phyloP scores from a whole-genome alignment of 2,329 filamentous ascomycete genomes.

The Colletotrichum cereale region DNA sequence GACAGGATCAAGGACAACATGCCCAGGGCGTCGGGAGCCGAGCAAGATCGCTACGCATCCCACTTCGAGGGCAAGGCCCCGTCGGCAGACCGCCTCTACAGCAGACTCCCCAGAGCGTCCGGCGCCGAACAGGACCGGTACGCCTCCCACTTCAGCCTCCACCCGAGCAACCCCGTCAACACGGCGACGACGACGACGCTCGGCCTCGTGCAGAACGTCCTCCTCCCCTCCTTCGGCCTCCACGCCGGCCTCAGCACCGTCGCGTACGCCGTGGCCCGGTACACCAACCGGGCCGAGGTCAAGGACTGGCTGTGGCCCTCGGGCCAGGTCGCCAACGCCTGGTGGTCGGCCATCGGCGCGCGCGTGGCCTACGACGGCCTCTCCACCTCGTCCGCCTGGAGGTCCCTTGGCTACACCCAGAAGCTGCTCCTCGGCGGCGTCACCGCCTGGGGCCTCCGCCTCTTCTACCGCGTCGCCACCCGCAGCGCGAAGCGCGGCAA shows the following conservation, averaged over 20 bases:
- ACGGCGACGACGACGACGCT: conserved; percentile 47
- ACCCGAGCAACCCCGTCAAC: conserved; percentile 36
- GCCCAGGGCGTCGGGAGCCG: conserved; percentile 30
- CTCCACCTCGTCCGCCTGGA: conserved; percentile 59
- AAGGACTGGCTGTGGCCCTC: conserved; percentile 72
- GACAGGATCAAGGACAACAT: conserved; percentile 37
- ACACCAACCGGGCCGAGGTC: conserved; percentile 67
- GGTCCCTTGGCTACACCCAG: conserved; percentile 64
- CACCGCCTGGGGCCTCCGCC: conserved; percentile 67
- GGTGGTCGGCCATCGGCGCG: conserved; percentile 70
- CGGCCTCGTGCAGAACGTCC: conserved; percentile 64
- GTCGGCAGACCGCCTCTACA: conserved; percentile 13
- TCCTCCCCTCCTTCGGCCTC: conserved; percentile 66
- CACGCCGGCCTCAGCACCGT: conserved; percentile 65
- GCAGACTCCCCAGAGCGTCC: conserved; percentile 25
- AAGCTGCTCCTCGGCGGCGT: conserved; percentile 68
- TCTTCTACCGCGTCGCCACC: conserved; percentile 66
- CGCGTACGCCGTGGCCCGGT: conserved; percentile 63
- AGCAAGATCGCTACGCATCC: conserved; percentile 35
- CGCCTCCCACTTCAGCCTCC: conserved; percentile 43
- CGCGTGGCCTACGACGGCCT: conserved; percentile 60
- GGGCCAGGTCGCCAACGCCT: conserved; percentile 67
- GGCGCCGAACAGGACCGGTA: conserved; percentile 42
- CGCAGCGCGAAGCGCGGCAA: conserved; percentile 62
- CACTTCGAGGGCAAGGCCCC: conserved; percentile 36